phyloP scores from a whole-genome alignment of 2,329 filamentous ascomycete genomes.

The Rhynchosporium agropyri region DNA sequence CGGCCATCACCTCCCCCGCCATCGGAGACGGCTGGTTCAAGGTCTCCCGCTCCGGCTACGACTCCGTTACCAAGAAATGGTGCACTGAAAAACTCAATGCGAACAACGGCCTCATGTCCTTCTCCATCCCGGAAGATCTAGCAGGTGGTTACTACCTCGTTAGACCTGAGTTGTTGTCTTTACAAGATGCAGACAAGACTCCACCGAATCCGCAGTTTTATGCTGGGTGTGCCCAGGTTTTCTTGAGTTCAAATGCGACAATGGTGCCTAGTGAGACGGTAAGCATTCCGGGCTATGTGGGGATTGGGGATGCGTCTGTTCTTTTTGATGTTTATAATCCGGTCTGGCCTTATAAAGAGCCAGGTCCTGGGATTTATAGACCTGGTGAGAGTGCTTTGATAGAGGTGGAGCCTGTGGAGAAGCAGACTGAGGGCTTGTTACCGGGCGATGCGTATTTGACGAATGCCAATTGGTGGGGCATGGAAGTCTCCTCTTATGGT shows the following conservation, averaged over 20 bases:
- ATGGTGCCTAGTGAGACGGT: slow-evolving; percentile 56
- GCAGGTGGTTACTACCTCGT: slow-evolving; percentile 71
- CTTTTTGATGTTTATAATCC: slow-evolving; percentile 66
- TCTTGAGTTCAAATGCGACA: slow-evolving; percentile 54
- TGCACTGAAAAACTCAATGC: slow-evolving; percentile 70
- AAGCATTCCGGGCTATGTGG: slow-evolving; percentile 68
- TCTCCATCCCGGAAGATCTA: slow-evolving; percentile 63
- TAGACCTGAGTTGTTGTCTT: slow-evolving; percentile 68
- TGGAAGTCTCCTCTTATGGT: slow-evolving; percentile 60
- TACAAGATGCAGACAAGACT: slow-evolving; percentile 61
- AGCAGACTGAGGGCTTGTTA: slow-evolving; percentile 53
- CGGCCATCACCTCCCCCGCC: slow-evolving; percentile 55
- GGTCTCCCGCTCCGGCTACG: slow-evolving; percentile 47
- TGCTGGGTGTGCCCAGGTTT: slow-evolving; percentile 71
- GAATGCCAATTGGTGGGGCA: slow-evolving; percentile 74
- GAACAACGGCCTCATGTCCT: slow-evolving; percentile 64
- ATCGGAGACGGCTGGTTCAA: slow-evolving; percentile 70
- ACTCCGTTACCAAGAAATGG: slow-evolving; percentile 59
- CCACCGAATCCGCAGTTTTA: slow-evolving; percentile 72
- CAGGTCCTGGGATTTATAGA: slow-evolving; percentile 52
- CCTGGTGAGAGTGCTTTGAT: not conserved
- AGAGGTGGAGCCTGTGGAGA: slow-evolving; percentile 19
- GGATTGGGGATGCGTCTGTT: slow-evolving; percentile 55
- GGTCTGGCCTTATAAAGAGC: slow-evolving; percentile 58
- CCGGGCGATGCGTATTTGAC: slow-evolving; percentile 61